Base-by-base conservation (phyloP, 257 asterid genomes). In the Cordia subcordata region DNA sequence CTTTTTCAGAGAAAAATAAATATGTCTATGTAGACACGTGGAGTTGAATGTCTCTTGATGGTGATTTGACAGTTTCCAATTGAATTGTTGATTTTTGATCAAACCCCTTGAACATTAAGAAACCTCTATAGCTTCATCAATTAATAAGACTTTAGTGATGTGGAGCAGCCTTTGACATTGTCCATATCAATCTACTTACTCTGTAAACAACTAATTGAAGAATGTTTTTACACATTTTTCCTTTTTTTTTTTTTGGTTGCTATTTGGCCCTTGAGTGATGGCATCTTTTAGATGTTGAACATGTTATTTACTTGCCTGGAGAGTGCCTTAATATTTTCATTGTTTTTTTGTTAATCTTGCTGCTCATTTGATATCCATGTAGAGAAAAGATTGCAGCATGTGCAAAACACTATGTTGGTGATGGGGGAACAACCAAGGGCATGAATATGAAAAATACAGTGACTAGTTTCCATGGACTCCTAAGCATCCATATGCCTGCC, bases 321-420 rank as follows among this genome's bases (percentile, higher is more conserved):
- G 21, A 14, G 16, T 10, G 11, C 19, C 15, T 9, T 14, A 10
- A 10, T 11, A 3, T 14, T 5, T 13, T 14, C 21, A 15, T 1
- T 60, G 11, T 6, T 33, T 11, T 20, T 49, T 21, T 18, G 11
- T 23, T 40, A 17, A 11, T 22, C 23, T 18, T 32, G 8, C n/a
- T 61, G 37, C 4, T 22, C 11, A 44, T 44, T 62, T 45, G 1
- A 16, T 55, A 19, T 15, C 35, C 9, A 19, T 44, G 44, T 61
- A 81, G 87, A 47, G 51, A 63, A 16, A 82, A 74, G 55, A 56
- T 82, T 50, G 65, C 71, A 6, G 95, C 90, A 5, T 74, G 83
- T 51, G 95, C 90, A 0, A 87, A 87, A 66, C 95, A 87, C 70
- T 87, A 38, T 18, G 86, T 82, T 0, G 94, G 94, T 5, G 95